A percentile compares a stretch with the other conserved stretches of the same genome.
phyloP scores from a whole-genome alignment of 495 filamentous ascomycete species.

The Penicillium paxilli region DNA sequence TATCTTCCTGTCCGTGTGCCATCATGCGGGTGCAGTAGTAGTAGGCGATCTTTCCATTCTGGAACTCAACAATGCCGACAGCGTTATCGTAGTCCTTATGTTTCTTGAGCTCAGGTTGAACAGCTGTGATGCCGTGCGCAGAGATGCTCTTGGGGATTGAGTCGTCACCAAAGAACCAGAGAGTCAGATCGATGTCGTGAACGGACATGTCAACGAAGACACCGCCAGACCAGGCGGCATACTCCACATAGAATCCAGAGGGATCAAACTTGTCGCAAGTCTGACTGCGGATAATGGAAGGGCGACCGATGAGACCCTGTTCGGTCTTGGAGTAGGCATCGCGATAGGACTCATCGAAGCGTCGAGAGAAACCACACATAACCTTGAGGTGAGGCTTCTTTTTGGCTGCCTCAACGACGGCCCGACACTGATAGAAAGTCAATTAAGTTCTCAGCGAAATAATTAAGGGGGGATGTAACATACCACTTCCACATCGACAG shows the following conservation, averaged over 20 bases:
- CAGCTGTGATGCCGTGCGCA: slow-evolving; percentile 57
- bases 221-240: slow-evolving; percentile 55
- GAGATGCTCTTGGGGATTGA: slow-evolving; percentile 49
- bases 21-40: slow-evolving; percentile 63
- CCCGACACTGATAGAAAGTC: slow-evolving; percentile 1
- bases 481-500: slow-evolving; percentile 45
- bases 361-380: slow-evolving; percentile 60
- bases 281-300: slow-evolving; percentile 55
- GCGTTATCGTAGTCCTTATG: slow-evolving; percentile 64
- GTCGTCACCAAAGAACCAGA: slow-evolving; percentile 59
- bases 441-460: neutral
- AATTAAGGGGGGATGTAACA: neutral
- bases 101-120: slow-evolving; percentile 59
- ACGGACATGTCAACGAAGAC: slow-evolving; percentile 64
- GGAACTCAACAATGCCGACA: slow-evolving; percentile 64
- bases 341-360: slow-evolving; percentile 58
- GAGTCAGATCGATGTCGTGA: slow-evolving; percentile 58
- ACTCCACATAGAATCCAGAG: slow-evolving; percentile 55
- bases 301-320: slow-evolving; percentile 48
- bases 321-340: slow-evolving; percentile 49
- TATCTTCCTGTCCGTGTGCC: slow-evolving; percentile 63
- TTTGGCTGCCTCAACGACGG: slow-evolving; percentile 12
- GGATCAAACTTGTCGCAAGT: slow-evolving; percentile 60
- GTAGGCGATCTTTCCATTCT: slow-evolving; percentile 59
- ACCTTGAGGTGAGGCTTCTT: slow-evolving; percentile 49